These are phyloP conservation scores for Russula sp. DNA, from an alignment of 768 basidiomycete genomes.

Conservation along the genomic window DNA sequence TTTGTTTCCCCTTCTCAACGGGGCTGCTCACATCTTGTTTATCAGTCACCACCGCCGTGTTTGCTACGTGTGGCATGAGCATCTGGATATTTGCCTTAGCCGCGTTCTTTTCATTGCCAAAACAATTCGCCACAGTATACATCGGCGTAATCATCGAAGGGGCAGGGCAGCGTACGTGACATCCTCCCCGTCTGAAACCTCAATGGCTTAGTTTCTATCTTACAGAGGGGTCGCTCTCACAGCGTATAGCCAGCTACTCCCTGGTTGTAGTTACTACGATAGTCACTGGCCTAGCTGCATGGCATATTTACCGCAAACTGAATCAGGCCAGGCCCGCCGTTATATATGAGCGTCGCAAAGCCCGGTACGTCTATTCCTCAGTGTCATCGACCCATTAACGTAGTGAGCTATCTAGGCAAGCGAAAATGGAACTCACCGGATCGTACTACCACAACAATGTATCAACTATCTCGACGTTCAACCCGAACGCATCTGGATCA, in stretches of 20 bases:
- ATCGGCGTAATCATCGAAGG: slow-evolving; percentile 71
- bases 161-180: neutral
- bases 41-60: slow-evolving; percentile 80
- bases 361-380: slow-evolving; percentile 40
- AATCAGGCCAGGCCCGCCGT: slow-evolving; percentile 57
- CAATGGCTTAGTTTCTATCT: slow-evolving; percentile 24
- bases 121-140: slow-evolving; percentile 90
- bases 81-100: slow-evolving; percentile 73
- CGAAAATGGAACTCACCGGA: slow-evolving; percentile 34
- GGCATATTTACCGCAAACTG: slow-evolving; percentile 77
- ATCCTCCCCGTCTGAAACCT: neutral
- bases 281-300: slow-evolving; percentile 72
- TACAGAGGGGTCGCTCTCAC: slow-evolving; percentile 40
- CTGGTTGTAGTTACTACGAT: slow-evolving; percentile 64
- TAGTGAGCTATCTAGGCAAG: slow-evolving; percentile 39
- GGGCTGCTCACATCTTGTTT: slow-evolving; percentile 6
- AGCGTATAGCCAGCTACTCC: slow-evolving; percentile 54
- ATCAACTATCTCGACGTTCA: slow-evolving; percentile 23
- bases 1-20: neutral
- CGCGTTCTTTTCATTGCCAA: slow-evolving; percentile 77
- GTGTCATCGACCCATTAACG: neutral
- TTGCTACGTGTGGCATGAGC: slow-evolving; percentile 84
- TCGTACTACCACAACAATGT: slow-evolving; percentile 23
- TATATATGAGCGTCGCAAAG: slow-evolving; percentile 67
- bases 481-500: slow-evolving; percentile 34